Evolutionary conservation across 2,329 filamentous ascomycete genomes (phyloP).

Genomic region (Pseudomassariella vexata): DNA sequence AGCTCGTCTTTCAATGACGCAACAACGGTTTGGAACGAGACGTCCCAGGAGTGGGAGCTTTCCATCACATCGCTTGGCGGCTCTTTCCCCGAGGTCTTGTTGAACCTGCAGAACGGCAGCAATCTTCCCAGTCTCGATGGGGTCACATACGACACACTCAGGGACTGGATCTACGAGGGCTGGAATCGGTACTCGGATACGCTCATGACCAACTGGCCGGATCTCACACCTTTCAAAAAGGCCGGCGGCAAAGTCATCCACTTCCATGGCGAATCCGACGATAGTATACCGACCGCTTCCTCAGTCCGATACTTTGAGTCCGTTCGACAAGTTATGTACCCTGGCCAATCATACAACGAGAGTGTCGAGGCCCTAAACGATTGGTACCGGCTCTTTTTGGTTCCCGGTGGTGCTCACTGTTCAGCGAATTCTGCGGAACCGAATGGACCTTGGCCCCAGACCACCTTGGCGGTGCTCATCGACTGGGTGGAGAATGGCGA

Average conservation of each 20-base stretch:
- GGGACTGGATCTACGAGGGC: conserved; percentile 43
- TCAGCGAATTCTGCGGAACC: conserved; percentile 32
- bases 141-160: conserved; percentile 47
- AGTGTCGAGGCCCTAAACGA: conserved; percentile 35
- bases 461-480: conserved; percentile 40
- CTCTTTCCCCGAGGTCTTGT: conserved; percentile 22
- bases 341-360: conserved; percentile 29
- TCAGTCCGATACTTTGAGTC: conserved; percentile 37
- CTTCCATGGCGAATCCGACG: conserved; percentile 47
- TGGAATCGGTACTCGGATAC: conserved; percentile 41
- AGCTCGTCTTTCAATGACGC: conserved; percentile 27
- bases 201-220: conserved; percentile 38
- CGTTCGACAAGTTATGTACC: conserved; percentile 44
- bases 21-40: conserved; percentile 22
- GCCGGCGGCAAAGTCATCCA: conserved; percentile 45
- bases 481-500: conserved; percentile 46
- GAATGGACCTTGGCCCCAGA: conserved; percentile 33
- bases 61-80: conserved; percentile 16
- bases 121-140: conserved; percentile 32
- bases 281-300: conserved; percentile 38
- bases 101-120: conserved; percentile 15
- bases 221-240: conserved; percentile 36
- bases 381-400: conserved; percentile 31
- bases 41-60: conserved; percentile 19
- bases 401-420: conserved; percentile 49